Conservation (phyloP, 1,284 basidiomycete genomes). For the Pseudozyma pruni region DNA sequence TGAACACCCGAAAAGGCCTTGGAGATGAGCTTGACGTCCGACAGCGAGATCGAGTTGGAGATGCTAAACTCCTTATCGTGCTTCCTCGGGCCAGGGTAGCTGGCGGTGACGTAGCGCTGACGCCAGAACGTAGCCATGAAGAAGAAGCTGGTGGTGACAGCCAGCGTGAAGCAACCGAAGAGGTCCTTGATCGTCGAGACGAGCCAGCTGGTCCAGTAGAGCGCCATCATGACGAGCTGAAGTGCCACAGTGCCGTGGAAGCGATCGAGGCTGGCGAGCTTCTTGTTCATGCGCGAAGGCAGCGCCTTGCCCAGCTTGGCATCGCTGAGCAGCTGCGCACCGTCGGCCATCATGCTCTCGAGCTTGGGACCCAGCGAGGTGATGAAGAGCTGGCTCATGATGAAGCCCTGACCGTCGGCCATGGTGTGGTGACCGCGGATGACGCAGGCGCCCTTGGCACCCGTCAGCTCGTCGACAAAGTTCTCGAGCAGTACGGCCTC, state of each 20-base stretch:
- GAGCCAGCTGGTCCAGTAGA: slow-evolving; percentile 53
- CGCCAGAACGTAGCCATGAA: slow-evolving; percentile 55
- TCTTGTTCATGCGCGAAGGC: slow-evolving; percentile 58
- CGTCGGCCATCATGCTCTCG: slow-evolving; percentile 55
- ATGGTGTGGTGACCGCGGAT: slow-evolving; percentile 63
- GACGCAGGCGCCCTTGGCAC: slow-evolving; percentile 52
- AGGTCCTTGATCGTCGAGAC: slow-evolving; percentile 35
- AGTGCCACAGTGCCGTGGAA: slow-evolving; percentile 44
- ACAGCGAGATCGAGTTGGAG: slow-evolving; percentile 36
- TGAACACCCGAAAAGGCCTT: slow-evolving; percentile 61
- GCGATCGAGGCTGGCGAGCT: slow-evolving; percentile 54
- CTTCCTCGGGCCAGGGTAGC: slow-evolving; percentile 47
- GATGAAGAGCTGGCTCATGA: slow-evolving; percentile 58
- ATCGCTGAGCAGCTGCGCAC: slow-evolving; percentile 42
- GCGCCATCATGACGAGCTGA: slow-evolving; percentile 53
- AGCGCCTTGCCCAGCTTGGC: slow-evolving; percentile 54
- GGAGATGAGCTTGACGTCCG: slow-evolving; percentile 63
- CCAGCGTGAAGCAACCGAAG: slow-evolving; percentile 38
- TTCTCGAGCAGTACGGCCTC: slow-evolving; percentile 54
- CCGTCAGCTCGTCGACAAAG: slow-evolving; percentile 47
- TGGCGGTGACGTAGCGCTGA: slow-evolving; percentile 50
- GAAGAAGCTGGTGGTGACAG: slow-evolving; percentile 45
- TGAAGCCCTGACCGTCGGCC: slow-evolving; percentile 65
- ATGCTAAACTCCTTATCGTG: slow-evolving; percentile 52
- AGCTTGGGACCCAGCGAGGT: slow-evolving; percentile 63